Conservation (phyloP, 2,329 filamentous ascomycete genomes). For the Penicillium polonicum region DNA sequence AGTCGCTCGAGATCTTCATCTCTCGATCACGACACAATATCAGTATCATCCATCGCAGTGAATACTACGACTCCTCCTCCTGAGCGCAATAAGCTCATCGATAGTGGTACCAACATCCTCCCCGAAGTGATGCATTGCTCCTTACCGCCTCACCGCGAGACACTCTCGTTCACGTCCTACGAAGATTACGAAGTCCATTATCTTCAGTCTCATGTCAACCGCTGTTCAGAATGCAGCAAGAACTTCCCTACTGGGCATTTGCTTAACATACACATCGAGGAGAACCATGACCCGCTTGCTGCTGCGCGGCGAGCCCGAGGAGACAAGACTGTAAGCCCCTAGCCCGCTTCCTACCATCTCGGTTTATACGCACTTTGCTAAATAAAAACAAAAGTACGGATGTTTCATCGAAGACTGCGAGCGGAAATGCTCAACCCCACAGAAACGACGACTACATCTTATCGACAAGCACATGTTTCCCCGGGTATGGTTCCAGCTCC, state of each 20-base stretch:
- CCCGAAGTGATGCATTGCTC: slow-evolving; percentile 69
- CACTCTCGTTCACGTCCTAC: slow-evolving; percentile 69
- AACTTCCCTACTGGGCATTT: slow-evolving; percentile 87
- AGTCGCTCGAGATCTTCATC: slow-evolving; percentile 49
- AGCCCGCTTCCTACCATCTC: neutral
- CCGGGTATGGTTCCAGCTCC: slow-evolving; percentile 43
- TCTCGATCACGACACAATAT: slow-evolving; percentile 30
- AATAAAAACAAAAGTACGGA: slow-evolving; percentile 59
- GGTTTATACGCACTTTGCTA: neutral
- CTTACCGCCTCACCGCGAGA: slow-evolving; percentile 73
- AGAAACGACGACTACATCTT: slow-evolving; percentile 82
- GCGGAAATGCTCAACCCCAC: slow-evolving; percentile 74
- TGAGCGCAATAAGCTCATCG: slow-evolving; percentile 55
- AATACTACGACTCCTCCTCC: slow-evolving; percentile 16
- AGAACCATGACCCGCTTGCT: slow-evolving; percentile 81
- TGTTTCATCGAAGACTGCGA: slow-evolving; percentile 92
- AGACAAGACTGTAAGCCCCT: slow-evolving; percentile 71
- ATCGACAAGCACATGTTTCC: slow-evolving; percentile 95
- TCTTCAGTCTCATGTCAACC: slow-evolving; percentile 73
- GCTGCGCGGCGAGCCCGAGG: slow-evolving; percentile 72
- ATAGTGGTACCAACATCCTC: slow-evolving; percentile 52
- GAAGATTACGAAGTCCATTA: slow-evolving; percentile 88
- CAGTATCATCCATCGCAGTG: slow-evolving; percentile 32
- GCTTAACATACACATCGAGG: slow-evolving; percentile 79
- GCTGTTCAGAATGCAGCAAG: slow-evolving; percentile 78